phyloP scores from a whole-genome alignment of 305 asterid genomes.

The Euphrasia arctica region DNA sequence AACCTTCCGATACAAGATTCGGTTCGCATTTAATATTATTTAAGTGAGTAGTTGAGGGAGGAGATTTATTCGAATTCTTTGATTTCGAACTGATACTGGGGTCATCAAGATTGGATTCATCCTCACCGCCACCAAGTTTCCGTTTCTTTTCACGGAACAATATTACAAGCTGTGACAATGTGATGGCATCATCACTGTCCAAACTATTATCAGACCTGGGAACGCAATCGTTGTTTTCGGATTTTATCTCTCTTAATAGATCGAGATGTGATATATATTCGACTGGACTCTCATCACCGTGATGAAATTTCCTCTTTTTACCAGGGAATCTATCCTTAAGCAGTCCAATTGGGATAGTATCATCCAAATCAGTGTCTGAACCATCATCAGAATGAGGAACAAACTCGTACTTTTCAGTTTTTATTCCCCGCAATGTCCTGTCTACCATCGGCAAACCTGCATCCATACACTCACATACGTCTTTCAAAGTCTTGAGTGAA shows the following conservation, averaged over 20 bases:
- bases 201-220: constrained; percentile 8
- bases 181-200: constrained; percentile 31
- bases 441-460: constrained; percentile 28
- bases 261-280: constrained; percentile 44
- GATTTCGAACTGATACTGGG: constrained; percentile 40
- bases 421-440: constrained; percentile 27
- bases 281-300: constrained; percentile 24
- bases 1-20: constrained; percentile 27
- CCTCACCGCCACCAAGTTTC: constrained; percentile 26
- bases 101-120: constrained; percentile 41
- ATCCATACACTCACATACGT: constrained; percentile 33
- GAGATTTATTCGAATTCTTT: constrained; percentile 30
- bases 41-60: constrained; percentile 25
- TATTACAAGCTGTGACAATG: constrained; percentile 40
- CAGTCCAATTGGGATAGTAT: constrained; percentile 37
- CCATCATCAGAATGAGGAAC: constrained; percentile 12
- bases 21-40: constrained; percentile 30
- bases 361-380: constrained; percentile 31
- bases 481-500: constrained; percentile 33
- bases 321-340: constrained; percentile 35
- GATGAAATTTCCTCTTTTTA: constrained; percentile 41
- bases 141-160: constrained; percentile 44
- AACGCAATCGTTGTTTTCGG: constrained; percentile 24
- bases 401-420: constrained; percentile 21
- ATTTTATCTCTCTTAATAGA: constrained; percentile 24